phyloP scores from a whole-genome alignment of 257 asterid genomes.

The Capsicum rhomboideum region DNA sequence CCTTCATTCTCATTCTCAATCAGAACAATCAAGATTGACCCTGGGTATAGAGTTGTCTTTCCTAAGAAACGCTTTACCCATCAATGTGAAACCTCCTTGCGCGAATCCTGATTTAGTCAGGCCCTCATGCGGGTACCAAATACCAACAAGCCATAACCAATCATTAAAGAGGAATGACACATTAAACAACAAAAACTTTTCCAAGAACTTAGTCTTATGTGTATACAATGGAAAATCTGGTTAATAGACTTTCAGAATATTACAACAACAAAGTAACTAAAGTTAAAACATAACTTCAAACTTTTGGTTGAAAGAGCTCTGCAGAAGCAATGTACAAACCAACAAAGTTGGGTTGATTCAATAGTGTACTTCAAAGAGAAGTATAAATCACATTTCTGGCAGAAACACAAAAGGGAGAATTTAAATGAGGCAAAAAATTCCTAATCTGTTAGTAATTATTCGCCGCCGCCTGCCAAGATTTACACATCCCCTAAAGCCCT shows the following conservation, averaged over 20 bases:
- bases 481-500: background rate
- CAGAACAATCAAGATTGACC: background rate
- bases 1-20: background rate
- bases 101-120: background rate
- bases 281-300: constrained; percentile 1
- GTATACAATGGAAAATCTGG: constrained; percentile 6
- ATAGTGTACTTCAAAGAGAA: background rate
- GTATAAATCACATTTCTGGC: constrained; percentile 18
- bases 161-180: background rate
- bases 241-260: background rate
- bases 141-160: background rate
- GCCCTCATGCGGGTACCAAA: background rate
- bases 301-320: constrained; percentile 13
- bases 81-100: background rate
- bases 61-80: background rate
- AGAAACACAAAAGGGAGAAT: constrained; percentile 14
- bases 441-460: constrained; percentile 29
- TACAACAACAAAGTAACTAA: constrained; percentile 13
- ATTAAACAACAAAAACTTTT: background rate
- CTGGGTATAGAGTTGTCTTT: rapidly evolving
- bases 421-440: constrained; percentile 13
- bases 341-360: constrained; percentile 15
- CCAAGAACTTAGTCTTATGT: background rate
- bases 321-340: constrained; percentile 21
- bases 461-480: constrained; percentile 1